phyloP scores from a whole-genome alignment of 2,329 filamentous ascomycete genomes.

The Botrytis medusae region DNA sequence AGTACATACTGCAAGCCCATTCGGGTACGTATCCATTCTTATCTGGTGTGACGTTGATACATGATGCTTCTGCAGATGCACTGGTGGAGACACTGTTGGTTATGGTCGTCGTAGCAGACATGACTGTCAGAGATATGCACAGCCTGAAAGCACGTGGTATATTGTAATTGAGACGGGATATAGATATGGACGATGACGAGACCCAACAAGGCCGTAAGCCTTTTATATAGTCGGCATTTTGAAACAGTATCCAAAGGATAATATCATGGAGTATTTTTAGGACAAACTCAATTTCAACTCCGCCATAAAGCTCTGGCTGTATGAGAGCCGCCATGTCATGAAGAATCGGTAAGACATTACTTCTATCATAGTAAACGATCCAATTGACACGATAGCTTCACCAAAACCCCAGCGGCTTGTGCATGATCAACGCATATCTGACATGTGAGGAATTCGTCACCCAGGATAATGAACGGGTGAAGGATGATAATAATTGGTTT shows the following conservation, averaged over 20 bases:
- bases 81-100: neutral
- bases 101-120: neutral
- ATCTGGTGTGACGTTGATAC: constrained; percentile 1
- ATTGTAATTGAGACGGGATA: neutral
- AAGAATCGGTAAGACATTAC: neutral
- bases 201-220: too few species aligned
- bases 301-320: neutral
- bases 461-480: neutral
- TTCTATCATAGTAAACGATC: neutral
- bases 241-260: neutral
- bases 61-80: constrained; percentile 1
- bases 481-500: neutral
- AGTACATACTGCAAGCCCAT: constrained; percentile 36
- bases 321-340: neutral
- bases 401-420: neutral
- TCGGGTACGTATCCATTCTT: constrained; percentile 34
- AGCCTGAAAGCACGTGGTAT: neutral
- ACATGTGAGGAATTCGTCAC: too few species aligned
- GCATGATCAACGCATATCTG: neutral
- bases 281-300: neutral
- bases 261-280: neutral
- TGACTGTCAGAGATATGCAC: neutral
- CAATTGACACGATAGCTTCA: neutral
- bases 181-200: neutral
- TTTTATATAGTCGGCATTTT: neutral